These are phyloP conservation scores for Scheffersomyces stambukii DNA, from an alignment of 1,139 yeast genomes.

Conservation along the genomic window DNA sequence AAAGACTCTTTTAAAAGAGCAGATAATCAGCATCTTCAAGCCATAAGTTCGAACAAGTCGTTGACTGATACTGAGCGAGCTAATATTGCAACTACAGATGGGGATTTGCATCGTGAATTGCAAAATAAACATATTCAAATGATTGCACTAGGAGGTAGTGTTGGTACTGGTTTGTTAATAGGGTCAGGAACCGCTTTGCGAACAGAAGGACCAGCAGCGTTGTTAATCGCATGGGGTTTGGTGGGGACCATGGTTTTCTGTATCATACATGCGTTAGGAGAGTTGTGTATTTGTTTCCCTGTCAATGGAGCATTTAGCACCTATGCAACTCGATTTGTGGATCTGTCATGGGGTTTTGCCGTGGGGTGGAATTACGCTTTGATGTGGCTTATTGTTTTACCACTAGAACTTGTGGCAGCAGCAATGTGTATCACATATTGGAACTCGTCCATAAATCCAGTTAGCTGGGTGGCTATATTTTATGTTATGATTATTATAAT, in stretches of 20 bases:
- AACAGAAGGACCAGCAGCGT: constrained; percentile 79
- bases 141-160: constrained; percentile 64
- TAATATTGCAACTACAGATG: constrained; percentile 20
- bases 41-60: constrained; percentile 1
- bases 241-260: constrained; percentile 69
- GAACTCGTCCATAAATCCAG: constrained; percentile 57
- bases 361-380: constrained; percentile 78
- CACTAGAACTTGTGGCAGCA: constrained; percentile 75
- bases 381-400: constrained; percentile 75
- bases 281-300: constrained; percentile 74
- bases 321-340: constrained; percentile 66
- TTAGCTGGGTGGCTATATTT: constrained; percentile 62
- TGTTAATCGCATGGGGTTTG: constrained; percentile 63
- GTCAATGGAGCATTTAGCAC: constrained; percentile 77
- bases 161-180: constrained; percentile 67
- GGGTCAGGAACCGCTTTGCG: constrained; percentile 69
- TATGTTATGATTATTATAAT: constrained; percentile 52
- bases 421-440: constrained; percentile 66
- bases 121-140: constrained; percentile 54
- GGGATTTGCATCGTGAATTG: constrained; percentile 37
- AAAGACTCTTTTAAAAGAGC: constrained; percentile 39
- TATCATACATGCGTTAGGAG: constrained; percentile 83
- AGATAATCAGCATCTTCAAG: background rate
- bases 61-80: constrained; percentile 26
- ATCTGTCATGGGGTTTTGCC: constrained; percentile 74